These are phyloP conservation scores for Clathrus columnatus DNA, from an alignment of 768 basidiomycete genomes.

Conservation along the genomic window DNA sequence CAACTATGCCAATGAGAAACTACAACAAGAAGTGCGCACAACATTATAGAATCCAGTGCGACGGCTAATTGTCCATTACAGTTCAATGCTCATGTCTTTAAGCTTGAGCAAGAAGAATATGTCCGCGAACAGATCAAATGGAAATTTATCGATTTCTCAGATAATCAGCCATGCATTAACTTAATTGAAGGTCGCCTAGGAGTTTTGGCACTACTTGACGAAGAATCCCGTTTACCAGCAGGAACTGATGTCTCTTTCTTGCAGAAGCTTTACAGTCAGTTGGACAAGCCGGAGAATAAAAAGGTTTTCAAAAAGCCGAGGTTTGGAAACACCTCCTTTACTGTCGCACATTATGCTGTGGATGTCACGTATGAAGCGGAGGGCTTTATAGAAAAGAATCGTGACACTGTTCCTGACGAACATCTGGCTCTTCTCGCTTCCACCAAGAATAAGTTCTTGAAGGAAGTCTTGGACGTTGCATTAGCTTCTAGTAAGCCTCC, in stretches of 20 bases:
- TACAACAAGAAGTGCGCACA: constrained; percentile 83
- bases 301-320: constrained; percentile 95
- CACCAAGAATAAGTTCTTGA: constrained; percentile 88
- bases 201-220: constrained; percentile 83
- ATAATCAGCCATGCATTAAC: constrained; percentile 98
- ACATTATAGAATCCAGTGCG: background rate
- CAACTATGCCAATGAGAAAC: constrained; percentile 97
- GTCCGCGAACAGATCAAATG: constrained; percentile 97
- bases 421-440: constrained; percentile 81
- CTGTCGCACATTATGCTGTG: constrained; percentile 94
- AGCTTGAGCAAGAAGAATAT: constrained; percentile 99
- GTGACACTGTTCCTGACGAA: constrained; percentile 98
- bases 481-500: constrained; percentile 59
- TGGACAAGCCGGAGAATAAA: constrained; percentile 78
- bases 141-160: constrained; percentile 99
- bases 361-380: constrained; percentile 99
- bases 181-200: constrained; percentile 97
- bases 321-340: constrained; percentile 97
- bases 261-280: constrained; percentile 82
- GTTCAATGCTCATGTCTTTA: constrained; percentile 99
- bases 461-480: constrained; percentile 89
- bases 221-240: constrained; percentile 92
- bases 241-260: constrained; percentile 91
- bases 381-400: constrained; percentile 97
- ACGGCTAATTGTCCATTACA: constrained; percentile 22